A percentile compares a stretch with the other conserved stretches of the same genome.
Conservation (phyloP, 108 stramenopile genomes). For the Nitzschia inconspicua region DNA sequence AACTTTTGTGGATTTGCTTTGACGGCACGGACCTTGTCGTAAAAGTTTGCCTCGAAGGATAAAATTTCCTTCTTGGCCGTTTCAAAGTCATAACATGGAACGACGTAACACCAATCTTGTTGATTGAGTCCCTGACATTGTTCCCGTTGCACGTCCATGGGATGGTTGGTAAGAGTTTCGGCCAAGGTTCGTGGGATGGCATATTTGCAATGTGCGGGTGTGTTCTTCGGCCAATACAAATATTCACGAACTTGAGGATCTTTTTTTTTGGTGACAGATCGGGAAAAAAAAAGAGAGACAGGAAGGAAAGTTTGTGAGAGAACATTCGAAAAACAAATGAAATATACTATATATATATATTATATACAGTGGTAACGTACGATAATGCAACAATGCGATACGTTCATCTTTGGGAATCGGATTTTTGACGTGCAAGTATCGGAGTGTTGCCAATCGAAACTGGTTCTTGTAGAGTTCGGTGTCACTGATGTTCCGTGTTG, state of each 20-base stretch:
- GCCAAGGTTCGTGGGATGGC: neutral
- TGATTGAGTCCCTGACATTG: neutral
- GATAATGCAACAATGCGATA: slow-evolving; percentile 3
- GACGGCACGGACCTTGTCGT: neutral
- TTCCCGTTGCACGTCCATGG: neutral
- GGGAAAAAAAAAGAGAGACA: too few relatives aligned
- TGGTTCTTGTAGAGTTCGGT: slow-evolving; percentile 5
- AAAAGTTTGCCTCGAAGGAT: neutral
- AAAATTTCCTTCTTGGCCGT: slow-evolving; percentile 1
- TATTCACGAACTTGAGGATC: neutral
- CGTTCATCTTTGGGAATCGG: slow-evolving; percentile 10
- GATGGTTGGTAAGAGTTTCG: neutral
- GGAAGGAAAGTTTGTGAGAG: too few relatives aligned
- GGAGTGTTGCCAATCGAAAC: neutral
- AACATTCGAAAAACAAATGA: too few relatives aligned
- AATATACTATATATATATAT: too few relatives aligned
- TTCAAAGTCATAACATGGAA: slow-evolving; percentile 3
- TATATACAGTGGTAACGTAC: too few relatives aligned
- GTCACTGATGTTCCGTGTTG: neutral
- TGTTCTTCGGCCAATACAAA: slow-evolving; percentile 8
- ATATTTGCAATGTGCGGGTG: neutral
- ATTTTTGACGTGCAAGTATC: neutral
- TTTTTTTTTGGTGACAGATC: too few relatives aligned
- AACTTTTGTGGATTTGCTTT: neutral
- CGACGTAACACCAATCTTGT: neutral